Evolutionary conservation across 441 rosid genomes (phyloP).

Genomic region (Erodium texanum): DNA sequence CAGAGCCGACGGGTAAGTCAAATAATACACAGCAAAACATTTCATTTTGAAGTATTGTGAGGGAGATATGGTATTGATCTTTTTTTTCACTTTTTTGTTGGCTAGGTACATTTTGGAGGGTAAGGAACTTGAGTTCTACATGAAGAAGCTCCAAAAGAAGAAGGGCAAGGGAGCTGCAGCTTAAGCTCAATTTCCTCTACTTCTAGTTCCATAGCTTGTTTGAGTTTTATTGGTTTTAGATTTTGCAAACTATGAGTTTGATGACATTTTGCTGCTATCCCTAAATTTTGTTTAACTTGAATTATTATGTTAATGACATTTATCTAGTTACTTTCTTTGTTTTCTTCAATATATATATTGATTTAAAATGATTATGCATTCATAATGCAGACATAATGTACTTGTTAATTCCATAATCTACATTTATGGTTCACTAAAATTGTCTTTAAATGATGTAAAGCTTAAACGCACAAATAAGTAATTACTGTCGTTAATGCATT

Average conservation of each 20-base stretch:
- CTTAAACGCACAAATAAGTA: too few relatives aligned
- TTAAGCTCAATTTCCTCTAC: background rate
- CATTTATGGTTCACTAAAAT: too few relatives aligned
- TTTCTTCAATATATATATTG: too few relatives aligned
- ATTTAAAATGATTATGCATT: too few relatives aligned
- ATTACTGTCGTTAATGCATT: too few relatives aligned
- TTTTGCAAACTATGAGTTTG: background rate
- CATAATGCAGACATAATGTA: too few relatives aligned
- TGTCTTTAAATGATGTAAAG: too few relatives aligned
- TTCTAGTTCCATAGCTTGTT: background rate
- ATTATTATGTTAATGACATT: background rate
- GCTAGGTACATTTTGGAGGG: constrained; percentile 45
- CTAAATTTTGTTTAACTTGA: background rate
- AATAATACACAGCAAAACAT: too few relatives aligned
- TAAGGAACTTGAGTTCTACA: constrained; percentile 55
- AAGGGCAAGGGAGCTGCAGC: constrained; percentile 56
- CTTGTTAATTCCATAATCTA: too few relatives aligned
- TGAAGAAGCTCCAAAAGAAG: constrained; percentile 59
- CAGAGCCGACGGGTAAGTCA: constrained; percentile 39
- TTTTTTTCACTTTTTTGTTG: background rate
- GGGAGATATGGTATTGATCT: background rate
- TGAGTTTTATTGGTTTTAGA: background rate
- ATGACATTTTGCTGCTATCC: background rate
- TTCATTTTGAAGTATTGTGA: too few relatives aligned
- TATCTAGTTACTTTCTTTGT: background rate